Conservation (phyloP, 352 stramenopile genomes). For the Plasmopara muralis region DNA sequence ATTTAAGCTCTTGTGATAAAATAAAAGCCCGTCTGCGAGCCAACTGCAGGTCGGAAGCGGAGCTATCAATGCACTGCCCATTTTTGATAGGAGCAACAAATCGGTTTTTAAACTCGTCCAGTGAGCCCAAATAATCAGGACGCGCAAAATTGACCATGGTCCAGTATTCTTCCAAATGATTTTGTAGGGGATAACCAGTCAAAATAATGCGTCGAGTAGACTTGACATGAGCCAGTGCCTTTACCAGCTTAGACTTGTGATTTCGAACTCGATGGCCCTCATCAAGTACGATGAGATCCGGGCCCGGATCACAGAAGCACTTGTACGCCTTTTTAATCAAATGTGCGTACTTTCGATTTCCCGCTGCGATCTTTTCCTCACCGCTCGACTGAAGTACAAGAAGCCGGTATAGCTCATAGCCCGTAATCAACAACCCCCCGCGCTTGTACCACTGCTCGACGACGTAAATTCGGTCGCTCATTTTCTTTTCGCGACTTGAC, state of each 20-base stretch:
- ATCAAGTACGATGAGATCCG: conserved; percentile 83
- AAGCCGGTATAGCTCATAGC: conserved; percentile 87
- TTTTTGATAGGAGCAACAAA: conserved; percentile 89
- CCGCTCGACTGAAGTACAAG: conserved; percentile 72
- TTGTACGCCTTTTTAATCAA: conserved; percentile 62
- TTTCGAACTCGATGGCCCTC: conserved; percentile 87
- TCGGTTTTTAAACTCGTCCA: conserved; percentile 86
- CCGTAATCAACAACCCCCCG: conserved; percentile 83
- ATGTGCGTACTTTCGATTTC: conserved; percentile 53
- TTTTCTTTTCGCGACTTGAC: conserved; percentile 79
- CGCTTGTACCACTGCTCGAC: conserved; percentile 71
- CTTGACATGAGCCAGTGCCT: conserved; percentile 71
- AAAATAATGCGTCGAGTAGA: conserved; percentile 89
- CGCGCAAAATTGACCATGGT: conserved; percentile 89
- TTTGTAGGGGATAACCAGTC: conserved; percentile 94
- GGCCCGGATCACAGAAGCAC: conserved; percentile 60
- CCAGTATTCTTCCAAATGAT: conserved; percentile 93
- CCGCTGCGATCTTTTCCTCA: conserved; percentile 67
- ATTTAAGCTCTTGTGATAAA: conserved; percentile 73
- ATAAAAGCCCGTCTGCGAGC: conserved; percentile 72
- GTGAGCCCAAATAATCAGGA: conserved; percentile 66
- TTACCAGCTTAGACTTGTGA: conserved; percentile 87
- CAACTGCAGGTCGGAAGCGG: conserved; percentile 53
- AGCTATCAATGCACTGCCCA: conserved; percentile 76
- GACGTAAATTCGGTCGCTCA: conserved; percentile 62